phyloP scores from a whole-genome alignment of 768 basidiomycete species.

The Termitomyces heimii region DNA sequence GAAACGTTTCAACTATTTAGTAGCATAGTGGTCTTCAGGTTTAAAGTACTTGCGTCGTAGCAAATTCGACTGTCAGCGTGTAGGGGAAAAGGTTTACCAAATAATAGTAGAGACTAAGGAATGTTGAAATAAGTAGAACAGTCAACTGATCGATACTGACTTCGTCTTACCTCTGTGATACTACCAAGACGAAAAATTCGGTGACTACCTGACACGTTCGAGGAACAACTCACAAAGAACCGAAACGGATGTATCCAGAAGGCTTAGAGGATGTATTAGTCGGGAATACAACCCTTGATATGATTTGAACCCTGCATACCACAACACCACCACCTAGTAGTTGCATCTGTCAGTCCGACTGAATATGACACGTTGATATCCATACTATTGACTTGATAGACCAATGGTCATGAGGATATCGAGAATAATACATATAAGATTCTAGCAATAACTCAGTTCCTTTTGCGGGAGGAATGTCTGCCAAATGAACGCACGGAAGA shows the following conservation, averaged over 20 bases:
- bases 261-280: constrained; percentile 1
- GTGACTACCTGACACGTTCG: neutral
- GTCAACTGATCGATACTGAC: neutral
- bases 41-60: constrained; percentile 8
- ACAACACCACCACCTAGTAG: constrained; percentile 2
- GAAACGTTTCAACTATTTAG: neutral
- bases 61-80: constrained; percentile 10
- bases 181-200: neutral
- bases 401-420: constrained; percentile 13
- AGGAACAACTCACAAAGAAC: constrained; percentile 6
- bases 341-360: neutral
- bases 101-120: constrained; percentile 11
- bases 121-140: neutral
- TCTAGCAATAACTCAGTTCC: constrained; percentile 1
- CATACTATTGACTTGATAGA: constrained; percentile 7
- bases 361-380: neutral
- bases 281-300: neutral
- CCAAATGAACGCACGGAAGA: constrained; percentile 10
- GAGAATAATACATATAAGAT: constrained; percentile 15
- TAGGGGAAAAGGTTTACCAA: constrained; percentile 15
- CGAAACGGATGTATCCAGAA: constrained; percentile 10
- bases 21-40: neutral
- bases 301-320: neutral
- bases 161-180: constrained; percentile 11
- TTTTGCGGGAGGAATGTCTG: neutral